A percentile compares a stretch with the other conserved stretches of the same genome.
Conservation (phyloP, 176 grass and related monocot genomes). For the Raddia distichophylla region DNA sequence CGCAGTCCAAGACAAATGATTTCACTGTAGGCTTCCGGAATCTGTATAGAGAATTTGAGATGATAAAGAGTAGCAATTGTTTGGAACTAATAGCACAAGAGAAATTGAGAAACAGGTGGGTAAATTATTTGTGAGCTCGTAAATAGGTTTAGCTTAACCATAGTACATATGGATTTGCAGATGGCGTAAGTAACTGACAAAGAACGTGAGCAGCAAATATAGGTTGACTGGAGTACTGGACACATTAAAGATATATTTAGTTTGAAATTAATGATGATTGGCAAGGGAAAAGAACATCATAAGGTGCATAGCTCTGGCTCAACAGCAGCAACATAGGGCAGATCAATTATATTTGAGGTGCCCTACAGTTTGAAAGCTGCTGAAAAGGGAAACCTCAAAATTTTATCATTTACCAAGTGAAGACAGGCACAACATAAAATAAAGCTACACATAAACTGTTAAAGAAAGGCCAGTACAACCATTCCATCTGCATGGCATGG, state of each 20-base stretch:
- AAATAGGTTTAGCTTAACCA: conserved; percentile 20
- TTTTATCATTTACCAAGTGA: not conserved
- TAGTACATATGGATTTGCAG: conserved; percentile 3
- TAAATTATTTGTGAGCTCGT: not conserved
- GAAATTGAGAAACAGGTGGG: not conserved
- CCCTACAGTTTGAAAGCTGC: not conserved
- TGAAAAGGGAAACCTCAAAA: not conserved
- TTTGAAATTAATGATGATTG: not conserved
- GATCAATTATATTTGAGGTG: not conserved
- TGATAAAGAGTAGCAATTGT: conserved; percentile 38
- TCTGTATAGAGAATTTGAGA: conserved; percentile 51
- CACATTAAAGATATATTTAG: not conserved
- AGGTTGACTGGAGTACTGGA: not conserved
- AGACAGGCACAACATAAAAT: not conserved
- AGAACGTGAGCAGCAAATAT: not conserved
- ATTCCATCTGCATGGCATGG: not conserved
- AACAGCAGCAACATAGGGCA: not conserved
- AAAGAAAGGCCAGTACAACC: not conserved
- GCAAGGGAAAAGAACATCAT: not conserved
- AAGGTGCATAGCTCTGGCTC: not conserved
- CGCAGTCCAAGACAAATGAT: conserved; percentile 95
- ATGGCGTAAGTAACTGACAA: not conserved
- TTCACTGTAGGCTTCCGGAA: conserved; percentile 81
- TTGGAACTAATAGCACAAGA: conserved; percentile 16
- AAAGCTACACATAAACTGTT: not conserved